These are phyloP conservation scores for Zymoseptoria pseudotritici DNA, from an alignment of 2,329 filamentous ascomycete species.

Conservation along the genomic window DNA sequence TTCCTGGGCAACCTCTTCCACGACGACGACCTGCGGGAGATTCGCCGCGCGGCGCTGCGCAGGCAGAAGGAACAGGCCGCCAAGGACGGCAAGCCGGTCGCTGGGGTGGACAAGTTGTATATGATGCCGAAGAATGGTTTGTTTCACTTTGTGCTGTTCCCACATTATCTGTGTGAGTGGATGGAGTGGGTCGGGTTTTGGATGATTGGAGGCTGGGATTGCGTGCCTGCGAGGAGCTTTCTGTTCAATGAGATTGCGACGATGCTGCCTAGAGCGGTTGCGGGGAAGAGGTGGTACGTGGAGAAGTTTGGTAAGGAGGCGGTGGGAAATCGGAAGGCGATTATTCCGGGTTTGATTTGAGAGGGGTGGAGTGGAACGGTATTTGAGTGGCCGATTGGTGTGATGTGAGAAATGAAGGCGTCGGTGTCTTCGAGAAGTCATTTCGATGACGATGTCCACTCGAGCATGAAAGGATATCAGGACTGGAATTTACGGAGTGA, in stretches of 20 bases:
- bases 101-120: slow-evolving; percentile 71
- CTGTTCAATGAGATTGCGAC: slow-evolving; percentile 78
- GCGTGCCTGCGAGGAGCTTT: slow-evolving; percentile 71
- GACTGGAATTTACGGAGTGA: too few relatives aligned
- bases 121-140: slow-evolving; percentile 76
- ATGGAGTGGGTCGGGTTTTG: slow-evolving; percentile 89
- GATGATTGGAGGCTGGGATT: slow-evolving; percentile 59
- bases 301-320: slow-evolving; percentile 80
- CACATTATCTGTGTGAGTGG: slow-evolving; percentile 97
- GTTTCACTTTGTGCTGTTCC: slow-evolving; percentile 76
- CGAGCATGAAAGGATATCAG: too few relatives aligned
- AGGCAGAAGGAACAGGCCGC: slow-evolving; percentile 47
- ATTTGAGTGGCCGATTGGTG: too few relatives aligned
- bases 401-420: too few relatives aligned
- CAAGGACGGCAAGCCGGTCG: slow-evolving; percentile 38
- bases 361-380: neutral
- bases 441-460: too few relatives aligned
- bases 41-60: slow-evolving; percentile 62
- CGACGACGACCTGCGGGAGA: slow-evolving; percentile 82
- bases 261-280: slow-evolving; percentile 80
- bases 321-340: slow-evolving; percentile 65
- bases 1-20: slow-evolving; percentile 78
- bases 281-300: slow-evolving; percentile 78
- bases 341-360: slow-evolving; percentile 54
- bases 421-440: too few relatives aligned